Conservation (phyloP, 139 green algal genomes). For the Gonium pectorale region DNA sequence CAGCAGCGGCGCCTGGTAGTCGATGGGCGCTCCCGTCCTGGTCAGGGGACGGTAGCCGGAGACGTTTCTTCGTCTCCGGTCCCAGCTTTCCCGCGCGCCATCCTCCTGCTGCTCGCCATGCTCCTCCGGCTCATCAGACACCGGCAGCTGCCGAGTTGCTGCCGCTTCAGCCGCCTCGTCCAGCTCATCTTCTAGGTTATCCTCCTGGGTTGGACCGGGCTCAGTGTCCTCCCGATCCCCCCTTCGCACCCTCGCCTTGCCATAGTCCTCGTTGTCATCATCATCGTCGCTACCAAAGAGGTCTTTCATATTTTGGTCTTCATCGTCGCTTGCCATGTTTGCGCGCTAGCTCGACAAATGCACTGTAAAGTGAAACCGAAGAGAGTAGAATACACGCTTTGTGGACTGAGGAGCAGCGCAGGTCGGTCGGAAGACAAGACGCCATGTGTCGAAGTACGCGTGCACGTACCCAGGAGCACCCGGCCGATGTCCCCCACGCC, state of each 20-base stretch:
- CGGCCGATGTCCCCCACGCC: too few relatives aligned
- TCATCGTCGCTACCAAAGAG: conserved; percentile 63
- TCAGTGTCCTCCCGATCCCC: neutral
- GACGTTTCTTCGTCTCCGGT: neutral
- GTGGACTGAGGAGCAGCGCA: too few relatives aligned
- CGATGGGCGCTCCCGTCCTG: conserved; percentile 48
- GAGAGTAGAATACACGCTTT: too few relatives aligned
- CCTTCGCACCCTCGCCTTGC: neutral
- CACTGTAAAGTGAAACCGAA: too few relatives aligned
- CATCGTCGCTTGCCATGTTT: conserved; percentile 38
- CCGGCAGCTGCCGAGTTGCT: neutral
- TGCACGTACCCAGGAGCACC: too few relatives aligned
- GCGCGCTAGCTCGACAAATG: too few relatives aligned
- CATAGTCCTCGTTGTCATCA: conserved; percentile 40
- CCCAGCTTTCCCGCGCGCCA: neutral
- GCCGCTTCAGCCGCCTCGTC: neutral
- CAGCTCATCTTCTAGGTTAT: conserved; percentile 55
- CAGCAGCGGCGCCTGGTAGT: conserved; percentile 50
- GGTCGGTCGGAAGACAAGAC: too few relatives aligned
- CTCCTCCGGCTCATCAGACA: conserved; percentile 30
- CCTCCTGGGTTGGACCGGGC: conserved; percentile 5
- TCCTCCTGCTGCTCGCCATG: conserved; percentile 8
- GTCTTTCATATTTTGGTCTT: conserved; percentile 51
- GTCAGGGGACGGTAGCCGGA: conserved; percentile 4
- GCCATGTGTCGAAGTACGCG: too few relatives aligned